A percentile compares a stretch with the other conserved stretches of the same genome.
phyloP scores from a whole-genome alignment of 768 basidiomycete genomes.

The Kwoniella sp. region DNA sequence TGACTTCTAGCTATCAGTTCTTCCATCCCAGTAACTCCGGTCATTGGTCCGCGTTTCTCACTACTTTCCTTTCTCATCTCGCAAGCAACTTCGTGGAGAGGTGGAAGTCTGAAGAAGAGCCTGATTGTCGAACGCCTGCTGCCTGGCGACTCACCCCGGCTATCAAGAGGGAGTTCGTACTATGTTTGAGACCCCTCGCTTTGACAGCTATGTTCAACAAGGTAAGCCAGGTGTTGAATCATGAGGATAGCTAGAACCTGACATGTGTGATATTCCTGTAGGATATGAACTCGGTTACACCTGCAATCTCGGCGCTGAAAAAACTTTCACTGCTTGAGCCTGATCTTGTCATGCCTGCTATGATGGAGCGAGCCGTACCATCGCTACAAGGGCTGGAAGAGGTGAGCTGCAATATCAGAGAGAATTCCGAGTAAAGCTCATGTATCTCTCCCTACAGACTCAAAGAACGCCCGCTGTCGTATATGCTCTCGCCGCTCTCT shows the following conservation, averaged over 20 bases:
- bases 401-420: slow-evolving; percentile 57
- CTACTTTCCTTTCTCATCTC: slow-evolving; percentile 73
- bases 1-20: slow-evolving; percentile 57
- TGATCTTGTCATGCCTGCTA: slow-evolving; percentile 75
- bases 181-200: slow-evolving; percentile 75
- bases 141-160: slow-evolving; percentile 72
- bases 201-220: slow-evolving; percentile 89
- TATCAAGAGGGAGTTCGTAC: slow-evolving; percentile 83
- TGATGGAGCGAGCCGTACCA: slow-evolving; percentile 80
- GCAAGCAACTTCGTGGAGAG: slow-evolving; percentile 84
- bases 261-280: slow-evolving; percentile 6
- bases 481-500: slow-evolving; percentile 78
- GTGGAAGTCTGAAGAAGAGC: slow-evolving; percentile 68
- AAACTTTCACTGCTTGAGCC: slow-evolving; percentile 83
- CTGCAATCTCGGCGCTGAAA: slow-evolving; percentile 78
- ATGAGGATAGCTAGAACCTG: neutral
- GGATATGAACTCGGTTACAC: slow-evolving; percentile 70
- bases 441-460: slow-evolving; percentile 60
- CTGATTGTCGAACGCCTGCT: slow-evolving; percentile 78
- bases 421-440: neutral
- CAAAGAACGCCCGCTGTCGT: slow-evolving; percentile 82
- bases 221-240: slow-evolving; percentile 28
- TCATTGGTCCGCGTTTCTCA: slow-evolving; percentile 65
- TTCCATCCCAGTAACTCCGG: slow-evolving; percentile 90
- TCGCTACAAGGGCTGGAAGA: slow-evolving; percentile 86